Evolutionary conservation across 352 stramenopile species (phyloP), one percentile per base, ranked within the genome.

Genomic region (Globisporangium cylindrosporum): DNA sequence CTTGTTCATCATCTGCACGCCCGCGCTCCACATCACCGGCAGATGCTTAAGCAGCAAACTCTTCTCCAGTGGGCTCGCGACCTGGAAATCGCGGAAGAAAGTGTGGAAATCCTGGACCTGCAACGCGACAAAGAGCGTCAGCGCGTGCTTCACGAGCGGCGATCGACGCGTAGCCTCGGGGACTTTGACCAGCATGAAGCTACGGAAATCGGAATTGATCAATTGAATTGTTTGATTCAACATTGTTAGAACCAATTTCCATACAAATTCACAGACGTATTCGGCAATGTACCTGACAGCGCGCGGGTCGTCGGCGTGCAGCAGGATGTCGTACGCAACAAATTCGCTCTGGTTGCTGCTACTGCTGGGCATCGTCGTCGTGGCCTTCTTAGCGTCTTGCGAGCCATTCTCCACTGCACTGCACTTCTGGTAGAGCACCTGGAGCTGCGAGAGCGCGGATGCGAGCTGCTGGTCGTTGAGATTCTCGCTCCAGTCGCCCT

Each of bases 391-490:
- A 9, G 43, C 18, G 3, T 56, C 51, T 1, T 78, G 32, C 4
- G 73, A 59, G 24, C 73, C 58, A 41, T 60, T 54, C 25, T 53
- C 25, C 18, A 46, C 14, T 22, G 7, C n/a, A 8, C 8, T 46
- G 55, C 29, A 22, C 36, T 65, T 68, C 5, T 57, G 59, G 51
- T 81, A 88, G 48, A 88, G 71, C 38, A 55, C 70, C 32, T 84
- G 77, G 2, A 93, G 70, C 59, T 89, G 74, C 0, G 77, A 74
- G 20, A 93, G 63, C 22, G 85, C 82, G 4, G 85, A 93, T 34
- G 69, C 71, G 29, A 93, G 72, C 64, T 93, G 85, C 53, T 93
- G 76, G 62, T 90, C 75, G 60, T 93, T 88, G 10, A 93, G 70
- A 41, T 76, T 80, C 65, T 91, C 81, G 59, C 85, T 93, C 85